These are phyloP conservation scores for Colletotrichum somersetense DNA, from an alignment of 2,329 filamentous ascomycete genomes.

Conservation along the genomic window DNA sequence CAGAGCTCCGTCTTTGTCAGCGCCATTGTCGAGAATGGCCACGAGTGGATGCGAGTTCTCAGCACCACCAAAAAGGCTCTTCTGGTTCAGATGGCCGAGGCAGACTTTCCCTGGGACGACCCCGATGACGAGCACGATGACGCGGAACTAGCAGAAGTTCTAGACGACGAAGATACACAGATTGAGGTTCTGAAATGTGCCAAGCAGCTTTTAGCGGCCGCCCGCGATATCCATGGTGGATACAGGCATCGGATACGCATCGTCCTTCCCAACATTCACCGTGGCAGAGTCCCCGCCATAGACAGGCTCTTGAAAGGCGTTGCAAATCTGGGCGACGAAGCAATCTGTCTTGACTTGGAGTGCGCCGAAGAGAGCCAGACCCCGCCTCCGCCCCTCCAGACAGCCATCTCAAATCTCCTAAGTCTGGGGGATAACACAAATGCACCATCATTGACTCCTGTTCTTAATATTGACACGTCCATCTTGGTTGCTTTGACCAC, in stretches of 20 bases:
- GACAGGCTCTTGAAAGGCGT: constrained; percentile 49
- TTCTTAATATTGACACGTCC: constrained; percentile 56
- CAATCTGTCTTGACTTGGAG: constrained; percentile 51
- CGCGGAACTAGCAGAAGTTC: constrained; percentile 49
- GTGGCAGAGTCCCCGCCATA: constrained; percentile 47
- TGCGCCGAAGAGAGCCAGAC: constrained; percentile 41
- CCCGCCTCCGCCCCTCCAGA: constrained; percentile 45
- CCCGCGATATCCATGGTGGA: constrained; percentile 48
- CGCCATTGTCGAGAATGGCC: constrained; percentile 49
- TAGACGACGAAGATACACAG: constrained; percentile 53
- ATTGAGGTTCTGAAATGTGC: constrained; percentile 47
- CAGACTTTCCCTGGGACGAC: constrained; percentile 56
- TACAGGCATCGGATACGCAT: constrained; percentile 54
- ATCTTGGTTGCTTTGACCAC: constrained; percentile 56
- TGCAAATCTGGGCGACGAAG: constrained; percentile 47
- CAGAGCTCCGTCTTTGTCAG: constrained; percentile 28
- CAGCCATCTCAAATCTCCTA: constrained; percentile 49
- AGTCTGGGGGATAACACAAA: constrained; percentile 46
- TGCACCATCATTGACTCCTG: constrained; percentile 48
- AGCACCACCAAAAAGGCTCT: constrained; percentile 50
- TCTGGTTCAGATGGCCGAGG: constrained; percentile 55
- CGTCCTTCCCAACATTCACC: constrained; percentile 50
- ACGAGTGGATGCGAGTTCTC: constrained; percentile 53
- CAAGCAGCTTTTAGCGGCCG: constrained; percentile 51
- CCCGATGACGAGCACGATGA: constrained; percentile 35